Base-by-base conservation (phyloP, 352 stramenopile genomes). In the Phytophthora citricola region DNA sequence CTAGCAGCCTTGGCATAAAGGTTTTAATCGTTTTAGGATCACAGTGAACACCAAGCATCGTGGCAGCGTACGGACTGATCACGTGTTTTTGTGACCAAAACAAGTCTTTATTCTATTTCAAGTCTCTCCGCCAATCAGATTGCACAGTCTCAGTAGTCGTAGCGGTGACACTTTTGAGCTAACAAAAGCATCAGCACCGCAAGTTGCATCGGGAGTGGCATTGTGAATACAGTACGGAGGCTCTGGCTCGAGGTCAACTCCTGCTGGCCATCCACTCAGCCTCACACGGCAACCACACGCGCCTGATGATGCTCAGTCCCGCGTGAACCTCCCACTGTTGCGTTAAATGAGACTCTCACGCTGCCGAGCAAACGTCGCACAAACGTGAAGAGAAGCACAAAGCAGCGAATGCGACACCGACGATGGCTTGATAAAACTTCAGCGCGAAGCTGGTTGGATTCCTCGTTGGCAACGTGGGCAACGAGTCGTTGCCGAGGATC, bases 281-380 rank as follows among this genome's bases (percentile, higher is more conserved):
- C 46, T 43, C 38, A 31, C 24, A 24, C 45, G n/a, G 59, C 50
- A 67, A 67, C 60, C 51, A 63, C 60, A 51, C 32, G 5, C 41
- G 31, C 34, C 6, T 55, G 58, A 66, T 66, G 49, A n/a, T 65
- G 22, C 46, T 49, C 41, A n/a, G 40, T 63, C 48, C 46, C 56
- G 45, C 55, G 44, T 14, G 32, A 5, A 10, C 12, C 24, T 59
- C 20, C 45, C 51, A 63, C 51, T 69, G 32, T 62, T 32, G 50
- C 46, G 59, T 57, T 62, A 58, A 66, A 52, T 58, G 58, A 58
- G 48, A 60, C 29, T 44, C 15, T 47, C 55, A 32, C 6, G n/a
- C 43, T 32, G 1, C 17, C 12, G 5, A 52, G 55, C 40, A 54
- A 58, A 46, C 44, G 45, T 57, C 26, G 32, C 56, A 63, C 55